phyloP scores from a whole-genome alignment of 2,329 filamentous ascomycete genomes.

The Keithomyces neogunnii region DNA sequence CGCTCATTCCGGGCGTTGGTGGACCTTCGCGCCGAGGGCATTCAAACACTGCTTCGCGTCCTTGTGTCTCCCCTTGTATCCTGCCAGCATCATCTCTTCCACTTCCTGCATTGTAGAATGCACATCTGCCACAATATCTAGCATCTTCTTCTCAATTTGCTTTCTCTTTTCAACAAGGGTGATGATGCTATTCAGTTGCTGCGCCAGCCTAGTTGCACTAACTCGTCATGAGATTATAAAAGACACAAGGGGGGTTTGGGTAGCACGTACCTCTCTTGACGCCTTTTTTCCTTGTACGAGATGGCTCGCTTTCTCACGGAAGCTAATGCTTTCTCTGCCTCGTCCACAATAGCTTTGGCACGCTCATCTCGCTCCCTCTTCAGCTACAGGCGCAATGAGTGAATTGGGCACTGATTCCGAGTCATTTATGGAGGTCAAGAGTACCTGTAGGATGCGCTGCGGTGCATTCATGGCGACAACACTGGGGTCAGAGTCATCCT shows the following conservation, averaged over 20 bases:
- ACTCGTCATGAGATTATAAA: neutral
- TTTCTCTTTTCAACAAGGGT: slow-evolving; percentile 15
- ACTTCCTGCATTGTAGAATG: slow-evolving; percentile 12
- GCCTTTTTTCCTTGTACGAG: slow-evolving; percentile 14
- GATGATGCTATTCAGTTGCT: slow-evolving; percentile 12
- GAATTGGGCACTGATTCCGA: neutral
- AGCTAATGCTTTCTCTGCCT: slow-evolving; percentile 16
- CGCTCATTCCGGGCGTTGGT: neutral
- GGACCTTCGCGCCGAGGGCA: neutral
- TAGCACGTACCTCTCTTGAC: slow-evolving; percentile 14
- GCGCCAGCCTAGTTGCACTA: slow-evolving; percentile 12
- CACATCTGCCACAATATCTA: slow-evolving; percentile 13
- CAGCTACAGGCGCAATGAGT: slow-evolving; percentile 14
- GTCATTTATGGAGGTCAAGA: neutral
- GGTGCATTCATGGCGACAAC: slow-evolving; percentile 17
- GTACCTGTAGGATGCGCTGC: slow-evolving; percentile 18
- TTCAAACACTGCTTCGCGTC: slow-evolving; percentile 12
- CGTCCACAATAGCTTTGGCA: slow-evolving; percentile 14
- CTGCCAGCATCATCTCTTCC: slow-evolving; percentile 21
- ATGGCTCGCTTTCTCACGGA: slow-evolving; percentile 14
- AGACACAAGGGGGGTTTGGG: neutral
- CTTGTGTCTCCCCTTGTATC: slow-evolving; percentile 17
- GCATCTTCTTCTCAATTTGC: slow-evolving; percentile 20
- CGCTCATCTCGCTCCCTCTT: slow-evolving; percentile 20
- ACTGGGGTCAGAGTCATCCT: slow-evolving; percentile 14